Percentiles rank a stretch among this genome's conserved stretches.
Evolutionary conservation across 2,329 filamentous ascomycete genomes (phyloP).

Genomic region (Aspergillus sp.): DNA sequence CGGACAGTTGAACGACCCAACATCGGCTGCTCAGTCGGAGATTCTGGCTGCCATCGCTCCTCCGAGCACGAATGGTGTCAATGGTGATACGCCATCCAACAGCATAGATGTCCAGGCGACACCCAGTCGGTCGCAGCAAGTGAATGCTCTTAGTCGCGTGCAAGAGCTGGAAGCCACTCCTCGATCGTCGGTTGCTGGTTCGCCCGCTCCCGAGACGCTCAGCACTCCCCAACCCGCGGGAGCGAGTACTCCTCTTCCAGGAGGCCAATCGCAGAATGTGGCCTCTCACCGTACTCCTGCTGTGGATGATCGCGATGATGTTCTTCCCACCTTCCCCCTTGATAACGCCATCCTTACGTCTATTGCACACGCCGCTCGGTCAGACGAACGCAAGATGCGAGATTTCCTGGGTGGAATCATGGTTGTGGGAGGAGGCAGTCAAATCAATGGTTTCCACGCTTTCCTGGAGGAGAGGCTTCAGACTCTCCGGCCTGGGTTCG

Average conservation of each 20-base stretch:
- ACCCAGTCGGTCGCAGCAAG: conserved; percentile 56
- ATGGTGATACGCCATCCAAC: conserved; percentile 38
- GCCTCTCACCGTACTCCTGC: conserved; percentile 41
- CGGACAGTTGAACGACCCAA: conserved; percentile 84
- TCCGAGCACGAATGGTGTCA: conserved; percentile 25
- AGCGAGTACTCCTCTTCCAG: conserved; percentile 40
- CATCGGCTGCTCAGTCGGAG: conserved; percentile 77
- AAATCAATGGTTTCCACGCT: conserved; percentile 74
- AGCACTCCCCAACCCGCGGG: conserved; percentile 62
- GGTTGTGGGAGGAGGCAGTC: conserved; percentile 81
- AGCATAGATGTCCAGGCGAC: conserved; percentile 39
- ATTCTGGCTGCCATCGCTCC: conserved; percentile 55
- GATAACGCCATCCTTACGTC: conserved; percentile 87
- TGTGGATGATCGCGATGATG: conserved; percentile 68
- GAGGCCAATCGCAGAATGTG: conserved; percentile 26
- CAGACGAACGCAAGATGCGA: conserved; percentile 88
- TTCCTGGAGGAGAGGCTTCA: conserved; percentile 82
- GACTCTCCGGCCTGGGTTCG: conserved; percentile 58
- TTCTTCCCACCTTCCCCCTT: conserved; percentile 78
- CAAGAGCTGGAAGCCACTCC: conserved; percentile 74
- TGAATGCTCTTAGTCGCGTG: conserved; percentile 67
- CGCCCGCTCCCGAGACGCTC: conserved; percentile 75
- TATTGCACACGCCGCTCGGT: conserved; percentile 80
- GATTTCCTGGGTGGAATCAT: conserved; percentile 90
- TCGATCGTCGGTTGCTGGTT: conserved; percentile 80